Evolutionary conservation across 208 protist genomes (phyloP).

Genomic region (Blechomonas ayalai): DNA sequence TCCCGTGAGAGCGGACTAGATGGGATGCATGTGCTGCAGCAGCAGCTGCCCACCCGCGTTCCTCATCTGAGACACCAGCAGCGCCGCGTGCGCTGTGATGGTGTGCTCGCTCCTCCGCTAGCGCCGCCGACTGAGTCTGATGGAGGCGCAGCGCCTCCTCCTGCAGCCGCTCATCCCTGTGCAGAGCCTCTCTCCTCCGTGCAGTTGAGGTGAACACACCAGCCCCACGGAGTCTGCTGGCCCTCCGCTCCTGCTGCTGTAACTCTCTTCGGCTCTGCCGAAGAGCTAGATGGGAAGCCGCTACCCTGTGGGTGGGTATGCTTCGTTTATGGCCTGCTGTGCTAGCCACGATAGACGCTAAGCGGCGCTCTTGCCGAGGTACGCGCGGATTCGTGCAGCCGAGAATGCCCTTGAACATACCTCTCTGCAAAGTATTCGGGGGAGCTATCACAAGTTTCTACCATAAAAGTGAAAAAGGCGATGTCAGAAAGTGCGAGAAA

Average conservation of each 20-base stretch:
- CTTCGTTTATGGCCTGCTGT: slow-evolving; percentile 8
- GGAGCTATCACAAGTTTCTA: slow-evolving; percentile 12
- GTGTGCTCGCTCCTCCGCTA: too few species aligned
- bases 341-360: slow-evolving; percentile 13
- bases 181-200: background rate
- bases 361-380: slow-evolving; percentile 14
- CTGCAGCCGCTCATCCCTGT: too few species aligned
- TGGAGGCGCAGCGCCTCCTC: too few species aligned
- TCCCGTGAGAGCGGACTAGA: background rate
- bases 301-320: slow-evolving; percentile 7
- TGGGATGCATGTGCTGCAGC: background rate
- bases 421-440: too few species aligned
- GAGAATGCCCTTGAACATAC: background rate
- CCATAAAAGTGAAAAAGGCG: slow-evolving; percentile 7
- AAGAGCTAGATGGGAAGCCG: background rate
- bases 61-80: background rate
- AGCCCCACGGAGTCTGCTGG: too few species aligned
- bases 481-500: slow-evolving; percentile 5
- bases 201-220: too few species aligned
- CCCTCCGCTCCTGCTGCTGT: background rate
- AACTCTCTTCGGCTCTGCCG: slow-evolving; percentile 2
- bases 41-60: background rate
- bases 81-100: too few species aligned
- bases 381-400: too few species aligned
- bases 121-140: too few species aligned